Evolutionary conservation across 2,329 filamentous ascomycete genomes (phyloP), one percentile per base, ranked within the genome.

Genomic region (Calonectria multiphialidica): DNA sequence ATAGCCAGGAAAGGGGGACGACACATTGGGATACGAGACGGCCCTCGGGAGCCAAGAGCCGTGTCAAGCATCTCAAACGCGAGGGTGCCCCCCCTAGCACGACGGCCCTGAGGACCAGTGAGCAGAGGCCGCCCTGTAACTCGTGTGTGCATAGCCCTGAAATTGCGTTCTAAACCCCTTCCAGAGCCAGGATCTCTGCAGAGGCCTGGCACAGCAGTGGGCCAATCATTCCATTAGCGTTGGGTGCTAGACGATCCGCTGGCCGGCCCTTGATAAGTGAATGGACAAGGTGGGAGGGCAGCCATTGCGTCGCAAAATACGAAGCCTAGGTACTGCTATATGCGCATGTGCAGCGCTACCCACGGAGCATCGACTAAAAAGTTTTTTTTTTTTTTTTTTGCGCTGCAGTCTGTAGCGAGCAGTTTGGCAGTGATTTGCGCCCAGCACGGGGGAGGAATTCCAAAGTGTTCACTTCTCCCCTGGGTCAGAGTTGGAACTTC

Each of bases 211-310:
- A 21, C 33, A 45, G 44, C 15, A 55, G 68, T 69, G 57, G 72
- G 73, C 71, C 70, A 72, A 59, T 61, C 77, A 79, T 77, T 79
- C 74, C 73, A 72, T 44, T 55, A 61, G 35, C 33, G 76, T 66
- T 71, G 53, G 57, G 67, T 62, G 64, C 68, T 55, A 59, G 61
- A 62, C 72, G 73, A 74, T 62, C 67, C 53, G 73, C 71, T 18
- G 42, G 66, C 66, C 42, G 16, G 50, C 33, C 53, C 23, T 59
- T 59, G 53, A 59, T 59, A 64, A 68, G 55, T 69, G 49, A 70
- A 70, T 64, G 44, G 63, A 68, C 57, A 67, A 15, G 53, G 70
- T 67, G 70, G 66, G 68, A 68, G 59, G 45, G 45, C 61, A 42
- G 21, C 53, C 59, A 62, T 61, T 33, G 50, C 44, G 50, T 28